Evolutionary conservation across 2,329 filamentous ascomycete genomes (phyloP).

Genomic region (Xylaria hypoxylon): DNA sequence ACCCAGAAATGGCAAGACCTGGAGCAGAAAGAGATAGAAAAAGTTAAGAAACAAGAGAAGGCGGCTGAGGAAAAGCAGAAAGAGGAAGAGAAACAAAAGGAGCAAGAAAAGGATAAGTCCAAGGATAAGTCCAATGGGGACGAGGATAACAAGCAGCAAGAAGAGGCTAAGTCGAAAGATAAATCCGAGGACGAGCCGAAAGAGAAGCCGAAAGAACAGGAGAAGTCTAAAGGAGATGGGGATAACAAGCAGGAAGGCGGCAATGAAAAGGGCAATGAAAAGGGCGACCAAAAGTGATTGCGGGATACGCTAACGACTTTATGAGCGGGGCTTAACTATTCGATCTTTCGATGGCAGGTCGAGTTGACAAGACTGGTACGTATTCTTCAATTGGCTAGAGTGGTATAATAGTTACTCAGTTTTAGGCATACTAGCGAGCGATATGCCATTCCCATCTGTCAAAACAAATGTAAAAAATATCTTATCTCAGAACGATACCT

Average conservation of each 20-base stretch:
- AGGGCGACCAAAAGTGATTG: constrained; percentile 15
- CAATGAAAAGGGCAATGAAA: constrained; percentile 1
- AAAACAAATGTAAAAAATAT: too few species aligned
- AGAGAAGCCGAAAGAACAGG: background rate
- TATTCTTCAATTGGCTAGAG: background rate
- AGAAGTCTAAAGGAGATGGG: background rate
- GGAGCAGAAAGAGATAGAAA: constrained; percentile 52
- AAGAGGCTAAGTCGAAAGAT: constrained; percentile 4
- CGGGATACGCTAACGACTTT: constrained; percentile 16
- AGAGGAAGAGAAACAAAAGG: constrained; percentile 39
- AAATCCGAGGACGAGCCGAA: too few species aligned
- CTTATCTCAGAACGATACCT: too few species aligned
- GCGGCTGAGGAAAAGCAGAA: constrained; percentile 47
- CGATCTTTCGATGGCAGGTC: background rate
- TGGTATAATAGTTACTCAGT: too few species aligned
- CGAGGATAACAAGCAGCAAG: background rate
- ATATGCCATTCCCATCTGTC: too few species aligned
- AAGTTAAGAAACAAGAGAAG: constrained; percentile 51
- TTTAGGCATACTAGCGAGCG: too few species aligned
- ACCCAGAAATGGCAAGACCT: constrained; percentile 59
- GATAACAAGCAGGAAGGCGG: constrained; percentile 18
- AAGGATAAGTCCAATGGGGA: background rate
- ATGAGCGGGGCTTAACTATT: background rate
- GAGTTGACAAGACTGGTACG: background rate
- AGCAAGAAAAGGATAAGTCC: constrained; percentile 36